Base-by-base conservation (phyloP, 345 rosid species). In the Rhodomyrtus tomentosa region DNA sequence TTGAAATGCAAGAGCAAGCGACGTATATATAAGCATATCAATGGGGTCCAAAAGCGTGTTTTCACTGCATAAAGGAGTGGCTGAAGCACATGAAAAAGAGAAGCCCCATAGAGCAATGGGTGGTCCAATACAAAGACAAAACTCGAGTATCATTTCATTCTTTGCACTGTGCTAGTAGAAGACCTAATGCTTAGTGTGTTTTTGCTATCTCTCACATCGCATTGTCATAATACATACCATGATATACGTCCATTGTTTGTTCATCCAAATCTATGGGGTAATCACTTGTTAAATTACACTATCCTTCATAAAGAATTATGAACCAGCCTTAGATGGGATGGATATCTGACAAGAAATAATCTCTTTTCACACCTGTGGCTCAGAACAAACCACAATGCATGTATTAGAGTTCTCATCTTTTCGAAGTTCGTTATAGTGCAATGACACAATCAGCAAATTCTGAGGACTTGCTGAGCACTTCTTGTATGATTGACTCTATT, bases 161-260 rank as follows among this genome's bases (percentile, higher is more conserved):
- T 68, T 18, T 36, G 79, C 45, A 36, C 79, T 68, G 45, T 36
- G 79, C 45, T 36, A 10, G 25, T 18, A 68, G 79, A 36, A 68
- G 79, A 68, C 45, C 79, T 36, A 36, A 73, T 36, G 32, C 32
- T 25, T 81, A 76, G 88, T 87, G 90, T 84, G 89, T 40, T 84
- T 87, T 83, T 79, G 91, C 91, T 90, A 92, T 89, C 83, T 45
- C 80, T 91, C 93, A 90, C 85, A 68, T 85, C 80, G 48, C 52
- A 85, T 82, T 27, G 48, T 80, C 10, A 62, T n/a, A 45, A 72
- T 74, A 36, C 79, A 68, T 40, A 2, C 45, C 45, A 68, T 68
- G 45, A 36, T 68, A 45, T 32, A 36, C 79, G 8, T 36, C 25
- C 79, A 68, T 68, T 18, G 79, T 36, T 36, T 68, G 79, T 68